These are phyloP conservation scores for Lonicera japonica DNA, from an alignment of 129 eudicot species.

Conservation along the genomic window DNA sequence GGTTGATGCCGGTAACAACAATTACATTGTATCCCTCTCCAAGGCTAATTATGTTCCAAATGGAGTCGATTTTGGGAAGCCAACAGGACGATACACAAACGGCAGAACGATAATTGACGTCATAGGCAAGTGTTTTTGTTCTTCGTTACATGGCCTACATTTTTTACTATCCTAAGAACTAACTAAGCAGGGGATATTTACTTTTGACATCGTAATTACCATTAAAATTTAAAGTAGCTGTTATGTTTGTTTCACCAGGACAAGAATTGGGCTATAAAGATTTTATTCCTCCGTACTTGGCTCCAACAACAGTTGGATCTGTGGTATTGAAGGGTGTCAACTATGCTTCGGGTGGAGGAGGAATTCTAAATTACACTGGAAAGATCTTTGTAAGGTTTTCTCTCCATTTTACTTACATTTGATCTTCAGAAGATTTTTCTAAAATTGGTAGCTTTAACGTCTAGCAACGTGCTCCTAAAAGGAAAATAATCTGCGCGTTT, in stretches of 20 bases:
- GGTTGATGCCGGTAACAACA: constrained; percentile 85
- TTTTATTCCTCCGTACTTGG: constrained; percentile 68
- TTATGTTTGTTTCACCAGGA: constrained; percentile 31
- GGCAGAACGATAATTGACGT: constrained; percentile 83
- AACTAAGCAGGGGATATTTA: background rate
- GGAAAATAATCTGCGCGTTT: background rate
- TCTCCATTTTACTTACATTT: background rate
- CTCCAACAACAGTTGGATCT: constrained; percentile 67
- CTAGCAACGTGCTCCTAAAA: background rate
- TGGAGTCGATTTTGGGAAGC: constrained; percentile 82
- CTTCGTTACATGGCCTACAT: background rate
- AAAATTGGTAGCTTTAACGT: background rate
- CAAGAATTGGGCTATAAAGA: constrained; percentile 43
- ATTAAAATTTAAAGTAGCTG: background rate
- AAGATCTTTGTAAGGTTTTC: constrained; percentile 58
- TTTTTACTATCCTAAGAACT: background rate
- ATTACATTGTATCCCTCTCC: constrained; percentile 64
- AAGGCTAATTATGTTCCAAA: constrained; percentile 73
- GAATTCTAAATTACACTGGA: constrained; percentile 72
- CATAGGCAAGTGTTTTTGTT: constrained; percentile 41
- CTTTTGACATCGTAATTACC: constrained; percentile 9
- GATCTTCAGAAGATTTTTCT: background rate
- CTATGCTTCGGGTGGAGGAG: constrained; percentile 97
- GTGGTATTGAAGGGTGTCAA: constrained; percentile 63
- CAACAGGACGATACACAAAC: constrained; percentile 85